Base-by-base conservation (phyloP, 805 yeast species). In the Metschnikowia cubensis region DNA sequence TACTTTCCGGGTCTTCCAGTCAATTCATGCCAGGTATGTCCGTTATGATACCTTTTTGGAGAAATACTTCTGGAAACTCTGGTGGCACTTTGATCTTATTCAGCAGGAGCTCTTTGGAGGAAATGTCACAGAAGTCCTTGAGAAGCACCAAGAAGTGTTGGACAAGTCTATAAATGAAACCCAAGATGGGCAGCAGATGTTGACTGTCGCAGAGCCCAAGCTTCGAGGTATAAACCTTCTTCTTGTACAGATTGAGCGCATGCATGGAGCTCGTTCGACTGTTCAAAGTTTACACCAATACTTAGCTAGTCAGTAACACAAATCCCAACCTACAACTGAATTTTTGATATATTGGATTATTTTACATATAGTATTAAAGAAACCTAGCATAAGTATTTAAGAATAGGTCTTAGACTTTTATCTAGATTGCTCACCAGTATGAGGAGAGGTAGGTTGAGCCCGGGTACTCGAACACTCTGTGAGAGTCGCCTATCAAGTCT, bases 31-130 rank as follows among this genome's bases (percentile, higher is more conserved):
- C 3, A 33, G 32, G 17, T 47, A 41, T 35, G 47, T 22, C 3
- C 22, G 18, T 6, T 15, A 40, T 31, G 45, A 18, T 4, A 34
- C 46, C 18, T 47, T 52, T 17, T 33, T 52, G 46, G 41, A 42
- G 25, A 41, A 35, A 15, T 52, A 52, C 32, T 32, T 52, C 21
- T 45, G 45, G 49, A 42, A 41, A 15, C 37, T 52, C 2, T 42
- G 51, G 45, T 22, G 41, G 39, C 53, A 52, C 20, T 52, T 49
- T 22, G 53, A 52, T n/a, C 7, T 35, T 1, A 13, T 50, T 17
- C 40, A 42, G 32, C 22, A 32, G 29, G 50, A 43, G 6, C 29
- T 39, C 20, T 31, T 15, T 14, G 46, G 46, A 15, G 25, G 29
- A 3, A 37, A 22, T 5, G 11, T 42, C 32, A 33, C 10, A 34